Conservation (phyloP, 345 rosid genomes). For the Erucastrum elatum region DNA sequence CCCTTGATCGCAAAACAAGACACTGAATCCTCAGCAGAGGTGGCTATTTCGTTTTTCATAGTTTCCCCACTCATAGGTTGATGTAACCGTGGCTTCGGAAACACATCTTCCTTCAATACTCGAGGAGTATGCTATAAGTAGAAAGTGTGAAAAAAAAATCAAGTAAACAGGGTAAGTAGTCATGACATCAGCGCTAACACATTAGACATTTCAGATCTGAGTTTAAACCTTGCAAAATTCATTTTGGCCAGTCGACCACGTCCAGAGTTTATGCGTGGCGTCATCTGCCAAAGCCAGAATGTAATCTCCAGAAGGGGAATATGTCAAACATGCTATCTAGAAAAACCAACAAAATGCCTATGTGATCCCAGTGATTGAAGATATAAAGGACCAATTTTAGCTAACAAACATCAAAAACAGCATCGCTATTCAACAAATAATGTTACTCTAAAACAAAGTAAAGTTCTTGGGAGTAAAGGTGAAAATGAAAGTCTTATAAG, state of each 20-base stretch:
- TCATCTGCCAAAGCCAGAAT: conserved; percentile 43
- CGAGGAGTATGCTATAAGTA: conserved; percentile 12
- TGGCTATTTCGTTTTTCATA: conserved; percentile 40
- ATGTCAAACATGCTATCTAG: conserved; percentile 39
- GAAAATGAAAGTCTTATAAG: background rate
- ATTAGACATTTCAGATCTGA: background rate
- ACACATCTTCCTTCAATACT: conserved; percentile 31
- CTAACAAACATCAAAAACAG: background rate
- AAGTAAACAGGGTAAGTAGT: conserved; percentile 17
- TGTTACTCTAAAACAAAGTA: background rate
- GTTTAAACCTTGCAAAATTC: conserved; percentile 35
- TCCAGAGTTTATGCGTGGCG: conserved; percentile 44
- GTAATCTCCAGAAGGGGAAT: conserved; percentile 41
- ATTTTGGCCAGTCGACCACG: conserved; percentile 30
- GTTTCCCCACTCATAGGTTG: conserved; percentile 38
- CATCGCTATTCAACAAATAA: background rate
- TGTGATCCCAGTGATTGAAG: conserved; percentile 15
- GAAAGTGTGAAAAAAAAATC: conserved; percentile 14
- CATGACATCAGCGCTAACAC: conserved; percentile 5
- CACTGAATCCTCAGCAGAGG: conserved; percentile 11
- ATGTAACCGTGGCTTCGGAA: conserved; percentile 33
- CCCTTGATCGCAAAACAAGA: conserved; percentile 43
- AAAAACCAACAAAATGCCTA: conserved; percentile 11
- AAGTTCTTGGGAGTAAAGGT: background rate
- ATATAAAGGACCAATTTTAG: conserved; percentile 5